Base-by-base conservation (phyloP, 2,329 filamentous ascomycete species). In the Xylariaceae sp. region DNA sequence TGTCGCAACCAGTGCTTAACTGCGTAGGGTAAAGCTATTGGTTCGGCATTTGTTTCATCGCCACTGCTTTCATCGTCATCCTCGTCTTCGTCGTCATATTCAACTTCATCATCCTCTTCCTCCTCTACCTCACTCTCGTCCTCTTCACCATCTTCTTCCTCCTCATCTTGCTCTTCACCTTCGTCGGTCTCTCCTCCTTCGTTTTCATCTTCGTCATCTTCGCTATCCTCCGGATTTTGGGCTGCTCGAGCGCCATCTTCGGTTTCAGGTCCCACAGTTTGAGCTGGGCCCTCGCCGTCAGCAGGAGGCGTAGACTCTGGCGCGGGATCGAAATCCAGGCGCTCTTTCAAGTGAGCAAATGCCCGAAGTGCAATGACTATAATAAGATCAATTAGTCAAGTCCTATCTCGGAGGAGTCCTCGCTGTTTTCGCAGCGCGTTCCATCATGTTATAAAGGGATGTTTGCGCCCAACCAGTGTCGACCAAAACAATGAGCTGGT, bases 1-100 rank as follows among this genome's bases (percentile, higher is more conserved):
- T 71, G 69, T 5, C 63, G 56, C 3, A 71, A 55, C 69, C 69
- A 71, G 27, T 71, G 52, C 38, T 68, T 70, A 4, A 71, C 61
- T 4, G 67, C 60, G 17, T 71, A 71, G 6, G 59, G 53, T 16
- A 64, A 40, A n/a, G 58, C 64, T 12, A 48, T 54, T 3, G 57
- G 54, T 4, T 47, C 49, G 2, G 63, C 47, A 3, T 55, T 45
- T 6, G 58, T 52, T 0, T 61, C 62, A 45, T 68, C 67, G 0
- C 57, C 54, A 3, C 62, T 59, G 5, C 45, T 33, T 6, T 54
- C 56, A 7, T 55, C 44, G 6, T 53, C 48, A 0, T 52, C 45
- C 1, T 58, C 54, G 1, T 56, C 40, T 2, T 53, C 50, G 3
- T 45, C 37, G 2, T 48, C 36, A 2, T 50, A 41, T 12, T 53